A percentile compares a stretch with the other conserved stretches of the same genome.
These are phyloP conservation scores for Areca catechu DNA, from an alignment of 176 grass and related monocot species.

Conservation along the genomic window DNA sequence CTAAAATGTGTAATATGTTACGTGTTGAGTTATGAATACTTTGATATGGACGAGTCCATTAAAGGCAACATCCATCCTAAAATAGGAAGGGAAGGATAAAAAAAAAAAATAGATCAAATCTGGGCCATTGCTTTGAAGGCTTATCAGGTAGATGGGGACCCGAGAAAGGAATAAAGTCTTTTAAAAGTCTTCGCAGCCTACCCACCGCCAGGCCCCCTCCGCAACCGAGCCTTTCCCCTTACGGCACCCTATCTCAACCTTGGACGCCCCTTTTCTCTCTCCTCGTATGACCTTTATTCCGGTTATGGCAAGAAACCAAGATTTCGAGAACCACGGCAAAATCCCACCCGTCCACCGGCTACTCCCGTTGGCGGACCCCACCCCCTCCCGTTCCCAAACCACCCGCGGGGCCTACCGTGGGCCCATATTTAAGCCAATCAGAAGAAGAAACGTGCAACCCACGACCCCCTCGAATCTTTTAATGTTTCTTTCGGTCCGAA, in stretches of 20 bases:
- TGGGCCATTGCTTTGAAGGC: no score
- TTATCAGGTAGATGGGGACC: no score
- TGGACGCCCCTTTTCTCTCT: slow-evolving; percentile 12
- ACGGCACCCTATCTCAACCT: slow-evolving; percentile 16
- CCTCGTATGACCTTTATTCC: slow-evolving; percentile 22
- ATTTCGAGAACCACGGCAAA: neutral
- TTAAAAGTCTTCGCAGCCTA: neutral
- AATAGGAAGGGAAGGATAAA: no score
- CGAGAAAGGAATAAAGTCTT: neutral
- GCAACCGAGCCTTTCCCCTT: slow-evolving; percentile 6
- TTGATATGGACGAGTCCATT: no score
- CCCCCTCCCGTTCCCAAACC: neutral
- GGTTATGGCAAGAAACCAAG: slow-evolving; percentile 22
- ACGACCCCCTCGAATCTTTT: neutral
- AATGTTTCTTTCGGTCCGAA: neutral
- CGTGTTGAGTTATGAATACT: no score
- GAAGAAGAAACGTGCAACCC: neutral
- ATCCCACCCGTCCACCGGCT: slow-evolving; percentile 7
- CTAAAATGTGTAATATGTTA: no score
- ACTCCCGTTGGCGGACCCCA: neutral
- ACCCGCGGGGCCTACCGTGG: neutral
- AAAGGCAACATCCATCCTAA: no score
- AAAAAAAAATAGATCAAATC: no score
- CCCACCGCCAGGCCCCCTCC: neutral
- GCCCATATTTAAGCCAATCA: neutral